Percentiles rank a stretch among this genome's conserved stretches.
Conservation (phyloP, 1,139 yeast species). For the Lodderomyces metapsilosis region DNA sequence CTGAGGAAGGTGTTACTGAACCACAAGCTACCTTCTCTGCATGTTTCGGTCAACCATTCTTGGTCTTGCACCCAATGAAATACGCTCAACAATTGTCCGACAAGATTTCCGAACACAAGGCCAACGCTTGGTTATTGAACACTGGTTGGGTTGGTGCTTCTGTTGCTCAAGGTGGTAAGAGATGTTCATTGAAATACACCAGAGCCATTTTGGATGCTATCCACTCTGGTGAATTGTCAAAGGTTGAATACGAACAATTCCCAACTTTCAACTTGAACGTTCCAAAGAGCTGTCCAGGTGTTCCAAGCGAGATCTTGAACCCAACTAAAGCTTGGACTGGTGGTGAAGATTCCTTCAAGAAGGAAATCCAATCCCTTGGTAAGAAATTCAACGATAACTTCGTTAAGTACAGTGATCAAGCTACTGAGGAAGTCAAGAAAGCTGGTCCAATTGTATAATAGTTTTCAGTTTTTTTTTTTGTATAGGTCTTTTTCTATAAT, state of each 20-base stretch:
- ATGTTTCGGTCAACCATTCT: conserved; percentile 98
- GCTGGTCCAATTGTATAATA: conserved; percentile 73
- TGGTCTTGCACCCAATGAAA: conserved; percentile 97
- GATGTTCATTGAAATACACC: conserved; percentile 97
- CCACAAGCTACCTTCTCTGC: conserved; percentile 98
- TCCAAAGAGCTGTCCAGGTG: conserved; percentile 80
- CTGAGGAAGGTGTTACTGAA: conserved; percentile 98
- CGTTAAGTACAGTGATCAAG: conserved; percentile 76
- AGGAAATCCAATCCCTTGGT: conserved; percentile 75
- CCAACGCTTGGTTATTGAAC: conserved; percentile 94
- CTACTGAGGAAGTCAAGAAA: conserved; percentile 82
- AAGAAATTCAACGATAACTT: conserved; percentile 82
- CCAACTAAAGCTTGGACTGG: conserved; percentile 85
- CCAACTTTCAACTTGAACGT: conserved; percentile 86
- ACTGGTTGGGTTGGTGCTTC: conserved; percentile 99
- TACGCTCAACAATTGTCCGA: conserved; percentile 96
- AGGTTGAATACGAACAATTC: conserved; percentile 79
- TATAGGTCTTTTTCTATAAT: not conserved
- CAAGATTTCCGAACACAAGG: conserved; percentile 84
- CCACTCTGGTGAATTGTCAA: conserved; percentile 83
- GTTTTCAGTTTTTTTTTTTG: not conserved
- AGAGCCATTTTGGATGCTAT: conserved; percentile 95
- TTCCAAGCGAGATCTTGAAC: conserved; percentile 82
- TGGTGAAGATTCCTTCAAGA: conserved; percentile 63
- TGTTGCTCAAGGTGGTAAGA: conserved; percentile 89